These are phyloP conservation scores for Salix udensis DNA, from an alignment of 345 rosid species.

Conservation along the genomic window DNA sequence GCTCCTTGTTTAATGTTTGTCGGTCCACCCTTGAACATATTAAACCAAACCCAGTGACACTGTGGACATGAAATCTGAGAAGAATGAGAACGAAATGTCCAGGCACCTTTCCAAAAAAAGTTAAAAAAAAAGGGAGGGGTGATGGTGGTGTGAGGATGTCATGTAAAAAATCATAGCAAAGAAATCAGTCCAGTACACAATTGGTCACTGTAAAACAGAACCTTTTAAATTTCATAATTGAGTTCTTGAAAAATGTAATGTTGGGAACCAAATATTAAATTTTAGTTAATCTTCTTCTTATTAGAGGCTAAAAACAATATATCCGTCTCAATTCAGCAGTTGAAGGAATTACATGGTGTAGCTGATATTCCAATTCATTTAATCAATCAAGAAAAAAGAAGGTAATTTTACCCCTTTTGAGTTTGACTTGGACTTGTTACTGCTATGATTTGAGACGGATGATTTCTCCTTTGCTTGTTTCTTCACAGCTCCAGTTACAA, in stretches of 20 bases:
- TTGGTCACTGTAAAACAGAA: neutral
- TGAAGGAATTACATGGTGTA: neutral
- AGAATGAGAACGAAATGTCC: too few relatives aligned
- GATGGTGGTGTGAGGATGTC: too few relatives aligned
- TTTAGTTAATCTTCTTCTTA: neutral
- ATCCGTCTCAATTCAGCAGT: neutral
- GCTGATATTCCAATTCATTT: neutral
- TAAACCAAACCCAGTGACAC: too few relatives aligned
- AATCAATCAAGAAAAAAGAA: neutral
- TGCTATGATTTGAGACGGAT: slow-evolving; percentile 24
- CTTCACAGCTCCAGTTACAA: slow-evolving; percentile 22
- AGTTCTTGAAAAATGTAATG: neutral
- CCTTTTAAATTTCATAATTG: neutral
- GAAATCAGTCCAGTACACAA: too few relatives aligned
- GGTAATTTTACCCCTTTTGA: slow-evolving; percentile 21
- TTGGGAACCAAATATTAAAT: neutral
- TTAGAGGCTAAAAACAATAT: neutral
- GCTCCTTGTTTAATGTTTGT: too few relatives aligned
- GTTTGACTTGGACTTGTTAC: slow-evolving; percentile 20
- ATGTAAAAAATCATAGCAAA: neutral
- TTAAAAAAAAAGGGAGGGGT: too few relatives aligned
- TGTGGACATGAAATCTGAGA: too few relatives aligned
- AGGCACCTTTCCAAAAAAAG: too few relatives aligned
- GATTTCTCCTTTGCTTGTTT: slow-evolving; percentile 27
- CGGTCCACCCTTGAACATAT: too few relatives aligned